Conservation (phyloP, 768 basidiomycete species). For the Rhizopogon rudus region DNA sequence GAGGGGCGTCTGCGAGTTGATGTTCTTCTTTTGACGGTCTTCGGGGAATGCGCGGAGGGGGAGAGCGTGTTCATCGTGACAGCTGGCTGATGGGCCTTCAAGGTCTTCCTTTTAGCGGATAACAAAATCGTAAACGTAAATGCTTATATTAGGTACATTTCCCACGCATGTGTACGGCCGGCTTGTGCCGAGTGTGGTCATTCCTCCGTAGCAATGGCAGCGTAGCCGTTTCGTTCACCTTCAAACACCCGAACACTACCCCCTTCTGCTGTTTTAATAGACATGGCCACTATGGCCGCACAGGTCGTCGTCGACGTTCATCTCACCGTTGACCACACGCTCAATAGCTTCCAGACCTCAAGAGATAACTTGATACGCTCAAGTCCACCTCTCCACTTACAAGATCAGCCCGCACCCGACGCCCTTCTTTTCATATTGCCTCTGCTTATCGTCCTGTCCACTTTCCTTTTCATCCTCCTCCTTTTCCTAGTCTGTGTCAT, state of each 20-base stretch:
- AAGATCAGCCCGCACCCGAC: constrained; percentile 39
- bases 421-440: constrained; percentile 87
- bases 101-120: not conserved
- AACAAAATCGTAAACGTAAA: not conserved
- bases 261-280: not conserved
- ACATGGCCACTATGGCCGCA: constrained; percentile 5
- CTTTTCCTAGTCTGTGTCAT: constrained; percentile 89
- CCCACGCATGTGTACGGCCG: constrained; percentile 1
- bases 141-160: constrained; percentile 2
- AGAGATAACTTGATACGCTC: constrained; percentile 2
- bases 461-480: constrained; percentile 88
- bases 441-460: constrained; percentile 88
- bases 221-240: constrained; percentile 1
- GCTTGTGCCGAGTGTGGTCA: not conserved
- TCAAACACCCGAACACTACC: not conserved
- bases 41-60: constrained; percentile 42
- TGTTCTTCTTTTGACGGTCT: constrained; percentile 41
- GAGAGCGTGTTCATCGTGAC: constrained; percentile 42
- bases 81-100: not conserved
- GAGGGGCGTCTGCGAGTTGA: constrained; percentile 57
- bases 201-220: constrained; percentile 1
- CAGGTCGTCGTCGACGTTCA: constrained; percentile 2
- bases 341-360: constrained; percentile 2
- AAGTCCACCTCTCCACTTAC: constrained; percentile 3
- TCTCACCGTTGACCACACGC: not conserved